These are phyloP conservation scores for Trifolium dubium DNA, from an alignment of 306 rosid genomes.

Conservation along the genomic window DNA sequence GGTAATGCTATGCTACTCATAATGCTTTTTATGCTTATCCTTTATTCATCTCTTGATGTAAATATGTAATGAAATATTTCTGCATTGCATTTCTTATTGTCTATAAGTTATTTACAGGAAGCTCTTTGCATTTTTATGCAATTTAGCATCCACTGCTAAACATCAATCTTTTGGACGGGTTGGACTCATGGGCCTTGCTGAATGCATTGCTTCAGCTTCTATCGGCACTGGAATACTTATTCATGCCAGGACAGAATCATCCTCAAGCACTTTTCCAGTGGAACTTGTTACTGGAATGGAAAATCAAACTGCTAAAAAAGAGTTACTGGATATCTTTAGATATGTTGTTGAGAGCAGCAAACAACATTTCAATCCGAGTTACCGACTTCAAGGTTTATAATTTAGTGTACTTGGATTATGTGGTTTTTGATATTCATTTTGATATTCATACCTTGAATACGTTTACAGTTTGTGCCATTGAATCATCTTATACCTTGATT, in stretches of 20 bases:
- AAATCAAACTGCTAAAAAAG: slow-evolving; percentile 50
- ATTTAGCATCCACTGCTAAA: slow-evolving; percentile 75
- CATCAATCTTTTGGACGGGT: slow-evolving; percentile 78
- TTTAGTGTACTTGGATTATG: slow-evolving; percentile 50
- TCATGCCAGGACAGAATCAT: slow-evolving; percentile 45
- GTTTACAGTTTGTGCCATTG: slow-evolving; percentile 64
- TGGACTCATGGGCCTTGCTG: slow-evolving; percentile 88
- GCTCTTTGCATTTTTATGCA: slow-evolving; percentile 61
- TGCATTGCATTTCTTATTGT: slow-evolving; percentile 46
- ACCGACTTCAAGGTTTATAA: slow-evolving; percentile 79
- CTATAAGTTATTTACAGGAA: slow-evolving; percentile 63
- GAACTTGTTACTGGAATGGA: slow-evolving; percentile 49
- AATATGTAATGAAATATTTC: slow-evolving; percentile 19
- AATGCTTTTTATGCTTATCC: background rate
- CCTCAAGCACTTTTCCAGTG: slow-evolving; percentile 42
- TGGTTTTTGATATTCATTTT: slow-evolving; percentile 37
- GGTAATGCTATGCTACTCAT: background rate
- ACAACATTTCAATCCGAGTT: slow-evolving; percentile 94
- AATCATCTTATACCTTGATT: slow-evolving; percentile 41
- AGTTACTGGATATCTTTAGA: slow-evolving; percentile 71
- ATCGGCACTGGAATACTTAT: slow-evolving; percentile 42
- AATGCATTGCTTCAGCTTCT: slow-evolving; percentile 90
- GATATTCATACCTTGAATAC: slow-evolving; percentile 33
- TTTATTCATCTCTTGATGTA: slow-evolving; percentile 22
- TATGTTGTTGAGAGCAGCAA: slow-evolving; percentile 88